Conservation (phyloP, 2,329 filamentous ascomycete species). For the Amylocarpus encephaloides region DNA sequence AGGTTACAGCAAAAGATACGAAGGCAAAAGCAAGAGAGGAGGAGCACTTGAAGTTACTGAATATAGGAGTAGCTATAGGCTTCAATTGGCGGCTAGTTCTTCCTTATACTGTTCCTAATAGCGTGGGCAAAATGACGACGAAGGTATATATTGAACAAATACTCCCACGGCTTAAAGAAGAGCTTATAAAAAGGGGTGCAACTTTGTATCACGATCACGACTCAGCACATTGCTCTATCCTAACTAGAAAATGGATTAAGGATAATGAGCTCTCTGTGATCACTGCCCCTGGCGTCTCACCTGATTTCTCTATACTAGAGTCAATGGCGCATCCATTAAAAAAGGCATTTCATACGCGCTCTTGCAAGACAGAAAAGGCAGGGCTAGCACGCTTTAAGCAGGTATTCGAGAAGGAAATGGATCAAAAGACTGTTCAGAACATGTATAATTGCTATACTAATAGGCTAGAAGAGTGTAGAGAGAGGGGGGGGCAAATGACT, state of each 20-base stretch:
- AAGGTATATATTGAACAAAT: background rate
- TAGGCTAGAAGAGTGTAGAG: background rate
- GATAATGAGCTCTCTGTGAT: too few species aligned
- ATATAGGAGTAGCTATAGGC: background rate
- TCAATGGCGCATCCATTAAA: background rate
- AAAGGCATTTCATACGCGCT: background rate
- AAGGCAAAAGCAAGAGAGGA: constrained; percentile 6
- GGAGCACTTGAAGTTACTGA: background rate
- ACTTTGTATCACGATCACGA: too few species aligned
- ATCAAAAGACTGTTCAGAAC: background rate
- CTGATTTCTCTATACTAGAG: constrained; percentile 3
- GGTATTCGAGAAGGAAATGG: background rate
- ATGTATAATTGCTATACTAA: background rate
- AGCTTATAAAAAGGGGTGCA: too few species aligned
- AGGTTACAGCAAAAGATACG: constrained; percentile 2
- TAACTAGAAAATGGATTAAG: too few species aligned
- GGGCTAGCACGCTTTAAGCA: background rate
- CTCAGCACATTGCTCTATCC: too few species aligned
- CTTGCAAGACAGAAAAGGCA: background rate
- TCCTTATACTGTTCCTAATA: background rate
- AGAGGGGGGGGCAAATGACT: background rate
- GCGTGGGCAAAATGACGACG: background rate
- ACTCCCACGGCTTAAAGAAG: too few species aligned
- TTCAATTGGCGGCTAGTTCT: background rate
- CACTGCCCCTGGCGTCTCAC: background rate